phyloP scores from a whole-genome alignment of 306 rosid species.

The Quercus berberidifolia region DNA sequence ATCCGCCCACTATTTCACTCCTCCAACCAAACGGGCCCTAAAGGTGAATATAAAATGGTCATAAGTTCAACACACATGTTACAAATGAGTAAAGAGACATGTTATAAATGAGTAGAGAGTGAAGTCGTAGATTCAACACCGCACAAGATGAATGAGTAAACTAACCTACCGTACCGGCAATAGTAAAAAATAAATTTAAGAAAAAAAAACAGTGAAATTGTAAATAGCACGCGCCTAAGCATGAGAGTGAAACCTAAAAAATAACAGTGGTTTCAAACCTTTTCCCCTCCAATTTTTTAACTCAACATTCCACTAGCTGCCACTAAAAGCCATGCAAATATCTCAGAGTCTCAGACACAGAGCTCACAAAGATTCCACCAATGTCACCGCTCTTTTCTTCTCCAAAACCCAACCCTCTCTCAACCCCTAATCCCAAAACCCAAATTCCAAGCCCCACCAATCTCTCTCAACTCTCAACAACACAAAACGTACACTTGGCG shows the following conservation, averaged over 20 bases:
- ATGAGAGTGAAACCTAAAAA: not conserved
- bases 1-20: fast-evolving
- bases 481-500: not conserved
- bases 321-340: conserved; percentile 23
- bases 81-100: too few relatives aligned
- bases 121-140: too few relatives aligned
- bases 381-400: conserved; percentile 22
- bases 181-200: not conserved
- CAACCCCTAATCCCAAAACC: not conserved
- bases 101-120: too few relatives aligned
- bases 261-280: not conserved
- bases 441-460: not conserved
- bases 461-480: not conserved
- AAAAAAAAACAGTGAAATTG: not conserved
- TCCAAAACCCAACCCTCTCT: conserved; percentile 1
- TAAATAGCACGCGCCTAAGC: not conserved
- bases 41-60: too few relatives aligned
- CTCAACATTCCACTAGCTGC: not conserved
- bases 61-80: too few relatives aligned
- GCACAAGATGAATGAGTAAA: too few relatives aligned
- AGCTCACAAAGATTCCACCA: conserved; percentile 13
- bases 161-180: not conserved
- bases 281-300: conserved; percentile 1
- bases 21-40: too few relatives aligned
- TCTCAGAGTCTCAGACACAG: not conserved